Conservation (phyloP, 768 basidiomycete species). For the Piloderma croceum region DNA sequence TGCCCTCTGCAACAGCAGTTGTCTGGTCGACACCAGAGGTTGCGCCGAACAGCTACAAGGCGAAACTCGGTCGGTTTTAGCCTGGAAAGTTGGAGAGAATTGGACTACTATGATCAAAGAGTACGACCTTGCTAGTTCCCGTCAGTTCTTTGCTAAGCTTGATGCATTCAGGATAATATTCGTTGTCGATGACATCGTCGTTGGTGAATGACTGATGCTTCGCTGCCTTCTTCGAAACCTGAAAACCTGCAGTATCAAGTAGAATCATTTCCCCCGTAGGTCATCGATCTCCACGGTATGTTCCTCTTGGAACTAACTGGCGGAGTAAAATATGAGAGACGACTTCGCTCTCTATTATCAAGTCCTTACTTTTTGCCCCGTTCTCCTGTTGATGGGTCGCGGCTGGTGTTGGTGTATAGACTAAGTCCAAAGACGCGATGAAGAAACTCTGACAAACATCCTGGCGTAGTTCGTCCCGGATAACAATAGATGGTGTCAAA, state of each 20-base stretch:
- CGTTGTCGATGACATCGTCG: conserved; percentile 29
- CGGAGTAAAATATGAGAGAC: too few relatives aligned
- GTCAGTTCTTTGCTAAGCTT: conserved; percentile 34
- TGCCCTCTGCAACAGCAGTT: conserved; percentile 24
- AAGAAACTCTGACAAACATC: too few relatives aligned
- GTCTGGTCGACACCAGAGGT: conserved; percentile 37
- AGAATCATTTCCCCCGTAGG: conserved; percentile 42
- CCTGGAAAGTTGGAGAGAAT: not conserved
- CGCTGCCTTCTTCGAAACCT: conserved; percentile 21
- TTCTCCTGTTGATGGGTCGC: conserved; percentile 24
- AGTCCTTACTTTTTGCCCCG: conserved; percentile 36
- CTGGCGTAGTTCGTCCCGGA: too few relatives aligned
- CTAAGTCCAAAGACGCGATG: too few relatives aligned
- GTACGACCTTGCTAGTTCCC: conserved; percentile 32
- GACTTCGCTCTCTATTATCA: too few relatives aligned
- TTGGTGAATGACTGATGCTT: conserved; percentile 28
- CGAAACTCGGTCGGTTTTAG: not conserved
- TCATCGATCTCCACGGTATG: conserved; percentile 42
- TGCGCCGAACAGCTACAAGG: conserved; percentile 23
- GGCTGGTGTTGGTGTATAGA: conserved; percentile 34
- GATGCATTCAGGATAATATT: conserved; percentile 36
- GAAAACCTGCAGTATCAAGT: conserved; percentile 34
- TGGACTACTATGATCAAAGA: conserved; percentile 37
- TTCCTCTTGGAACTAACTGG: conserved; percentile 19
- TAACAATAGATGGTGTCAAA: too few relatives aligned